Base-by-base conservation (phyloP, 495 filamentous ascomycete species). In the Platismatia glauca region DNA sequence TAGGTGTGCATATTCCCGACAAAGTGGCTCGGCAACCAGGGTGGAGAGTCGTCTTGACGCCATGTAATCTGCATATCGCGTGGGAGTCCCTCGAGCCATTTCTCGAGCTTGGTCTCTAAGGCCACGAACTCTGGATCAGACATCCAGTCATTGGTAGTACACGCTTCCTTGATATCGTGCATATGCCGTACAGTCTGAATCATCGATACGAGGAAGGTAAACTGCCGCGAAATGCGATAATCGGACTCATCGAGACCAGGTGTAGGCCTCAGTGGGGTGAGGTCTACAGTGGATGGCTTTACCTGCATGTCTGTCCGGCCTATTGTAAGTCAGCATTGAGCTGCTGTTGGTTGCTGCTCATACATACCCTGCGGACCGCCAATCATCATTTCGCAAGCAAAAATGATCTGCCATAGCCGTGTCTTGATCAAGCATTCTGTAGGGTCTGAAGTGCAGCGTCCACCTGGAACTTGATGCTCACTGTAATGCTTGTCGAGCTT, bases 1-100 rank as follows among this genome's bases (percentile, higher is more conserved):
- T 97, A 96, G 9, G 85, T 90, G 72, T 97, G 94, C 71, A 97
- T 81, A 67, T 97, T 95, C 34, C 89, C 94, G 59, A 94, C 81
- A 66, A 94, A 97, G 70, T 96, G 89, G 24, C 90, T 94, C 7
- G 89, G 84, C 53, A 97, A 78, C 85, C 88, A 95, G 0, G 93
- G 91, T 4, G 90, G 82, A 6, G 86, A 88, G 41, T 89, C 88
- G 70, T 95, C 88, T 1, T 81, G 69, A 27, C 91, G 88, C 69
- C 91, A 95, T 33, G 78, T 82, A 44, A 98, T 76, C 66, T 90
- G 83, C 68, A 97, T 72, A 72, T 97, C 89, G 12, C 80, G 71
- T 1, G 94, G 95, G 20, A 97, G 80, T 37, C 86, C 87, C 24
- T 79, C 79, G 61, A 89, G 74, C 92, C 94, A 97, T 43, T 83